Percentiles rank a stretch among this genome's conserved stretches.
These are phyloP conservation scores for Chlamydomonas incerta DNA, from an alignment of 139 green algal species.

Conservation along the genomic window DNA sequence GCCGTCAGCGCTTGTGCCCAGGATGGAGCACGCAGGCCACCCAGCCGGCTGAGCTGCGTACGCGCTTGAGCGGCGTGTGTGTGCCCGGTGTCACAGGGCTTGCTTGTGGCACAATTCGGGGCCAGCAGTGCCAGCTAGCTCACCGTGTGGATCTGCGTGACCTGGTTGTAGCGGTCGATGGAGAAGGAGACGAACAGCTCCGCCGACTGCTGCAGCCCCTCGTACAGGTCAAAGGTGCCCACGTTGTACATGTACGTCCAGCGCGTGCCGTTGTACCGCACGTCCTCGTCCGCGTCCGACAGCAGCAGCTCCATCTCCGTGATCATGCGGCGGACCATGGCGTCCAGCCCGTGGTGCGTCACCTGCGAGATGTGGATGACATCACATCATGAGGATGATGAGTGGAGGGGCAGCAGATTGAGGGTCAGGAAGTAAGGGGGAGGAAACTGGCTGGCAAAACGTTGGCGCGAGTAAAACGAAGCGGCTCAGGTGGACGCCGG, in stretches of 20 bases:
- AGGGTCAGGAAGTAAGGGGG: not conserved
- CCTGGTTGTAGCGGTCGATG: not conserved
- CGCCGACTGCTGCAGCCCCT: slow-evolving; percentile 28
- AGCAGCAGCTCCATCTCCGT: slow-evolving; percentile 33
- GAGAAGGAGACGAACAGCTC: slow-evolving; percentile 2
- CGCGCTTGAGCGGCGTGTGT: no score
- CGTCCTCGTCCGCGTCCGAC: not conserved
- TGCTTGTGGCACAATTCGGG: no score
- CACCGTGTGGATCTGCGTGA: slow-evolving; percentile 29
- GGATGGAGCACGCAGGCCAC: no score
- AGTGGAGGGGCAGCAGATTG: not conserved
- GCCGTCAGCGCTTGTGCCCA: no score
- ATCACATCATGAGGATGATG: not conserved
- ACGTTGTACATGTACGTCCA: slow-evolving; percentile 45
- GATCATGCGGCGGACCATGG: slow-evolving; percentile 39
- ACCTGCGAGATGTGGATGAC: not conserved
- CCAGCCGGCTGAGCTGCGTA: no score
- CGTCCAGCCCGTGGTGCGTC: slow-evolving; percentile 42
- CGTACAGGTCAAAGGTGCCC: slow-evolving; percentile 42
- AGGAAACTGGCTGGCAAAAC: not conserved
- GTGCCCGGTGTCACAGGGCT: no score
- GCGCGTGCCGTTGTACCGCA: slow-evolving; percentile 6
- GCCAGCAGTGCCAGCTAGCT: no score
- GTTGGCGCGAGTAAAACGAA: no score
- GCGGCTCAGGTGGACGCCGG: no score